Percentiles rank a stretch among this genome's conserved stretches.
Evolutionary conservation across 441 rosid genomes (phyloP).

Genomic region (Eutrema salsugineum): DNA sequence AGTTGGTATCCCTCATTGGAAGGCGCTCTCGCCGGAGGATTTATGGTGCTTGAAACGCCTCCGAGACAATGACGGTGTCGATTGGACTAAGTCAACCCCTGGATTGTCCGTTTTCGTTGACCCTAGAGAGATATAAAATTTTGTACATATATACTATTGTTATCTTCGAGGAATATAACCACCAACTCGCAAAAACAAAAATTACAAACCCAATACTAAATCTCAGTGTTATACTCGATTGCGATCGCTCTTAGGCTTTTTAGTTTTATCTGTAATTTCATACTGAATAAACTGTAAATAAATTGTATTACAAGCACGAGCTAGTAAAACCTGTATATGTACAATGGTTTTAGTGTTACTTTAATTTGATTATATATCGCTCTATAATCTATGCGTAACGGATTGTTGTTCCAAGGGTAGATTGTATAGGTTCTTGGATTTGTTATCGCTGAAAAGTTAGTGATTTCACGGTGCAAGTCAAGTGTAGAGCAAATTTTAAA

Average conservation of each 20-base stretch:
- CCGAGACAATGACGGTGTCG: slow-evolving; percentile 73
- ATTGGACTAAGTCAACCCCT: slow-evolving; percentile 94
- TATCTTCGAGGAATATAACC: background rate
- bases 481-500: background rate
- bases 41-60: slow-evolving; percentile 92
- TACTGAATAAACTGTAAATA: background rate
- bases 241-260: background rate
- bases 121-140: slow-evolving; percentile 76
- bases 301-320: background rate
- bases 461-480: background rate
- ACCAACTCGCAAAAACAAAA: background rate
- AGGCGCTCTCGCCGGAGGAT: slow-evolving; percentile 83
- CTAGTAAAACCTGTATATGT: background rate
- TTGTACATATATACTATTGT: background rate
- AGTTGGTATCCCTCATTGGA: slow-evolving; percentile 84
- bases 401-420: background rate
- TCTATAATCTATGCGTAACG: background rate
- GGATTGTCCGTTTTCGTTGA: slow-evolving; percentile 91
- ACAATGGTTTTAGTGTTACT: background rate
- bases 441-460: background rate
- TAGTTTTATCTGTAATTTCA: background rate
- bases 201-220: background rate
- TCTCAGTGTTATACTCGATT: slow-evolving; percentile 3
- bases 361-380: background rate
- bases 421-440: background rate